Evolutionary conservation across 768 basidiomycete genomes (phyloP).

Genomic region (Phaeolepiota aurea): DNA sequence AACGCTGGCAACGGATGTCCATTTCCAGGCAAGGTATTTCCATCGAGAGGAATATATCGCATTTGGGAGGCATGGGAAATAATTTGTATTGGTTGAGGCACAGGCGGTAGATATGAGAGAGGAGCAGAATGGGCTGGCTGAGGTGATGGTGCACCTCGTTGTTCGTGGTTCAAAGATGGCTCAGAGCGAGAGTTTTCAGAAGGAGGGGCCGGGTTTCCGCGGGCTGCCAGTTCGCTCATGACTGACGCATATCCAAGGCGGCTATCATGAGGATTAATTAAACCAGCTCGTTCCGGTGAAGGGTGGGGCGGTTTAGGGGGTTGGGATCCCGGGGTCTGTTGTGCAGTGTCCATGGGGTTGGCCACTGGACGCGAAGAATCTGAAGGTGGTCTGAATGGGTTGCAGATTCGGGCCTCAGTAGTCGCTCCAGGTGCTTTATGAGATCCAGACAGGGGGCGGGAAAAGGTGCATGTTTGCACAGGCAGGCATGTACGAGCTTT

Average conservation of each 20-base stretch:
- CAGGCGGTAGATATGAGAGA: not conserved
- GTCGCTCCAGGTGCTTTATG: no score
- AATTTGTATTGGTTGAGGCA: not conserved
- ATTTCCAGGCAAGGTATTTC: not conserved
- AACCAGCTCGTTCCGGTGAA: not conserved
- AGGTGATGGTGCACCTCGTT: not conserved
- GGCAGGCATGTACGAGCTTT: not conserved
- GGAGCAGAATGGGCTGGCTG: not conserved
- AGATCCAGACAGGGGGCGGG: no score
- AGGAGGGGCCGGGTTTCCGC: not conserved
- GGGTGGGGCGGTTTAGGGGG: no score
- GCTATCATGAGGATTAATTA: not conserved
- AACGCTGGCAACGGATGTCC: not conserved
- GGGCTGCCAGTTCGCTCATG: not conserved
- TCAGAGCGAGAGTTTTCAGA: not conserved
- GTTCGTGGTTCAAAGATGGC: not conserved
- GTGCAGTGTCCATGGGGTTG: not conserved
- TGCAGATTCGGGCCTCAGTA: not conserved
- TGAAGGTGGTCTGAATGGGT: not conserved
- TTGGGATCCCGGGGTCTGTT: not conserved
- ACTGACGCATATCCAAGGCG: not conserved
- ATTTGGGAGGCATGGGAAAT: not conserved
- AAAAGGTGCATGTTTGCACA: not conserved
- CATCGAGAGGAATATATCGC: not conserved
- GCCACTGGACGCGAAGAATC: not conserved